Conservation (phyloP, 257 asterid species). For the Nemophila menziesii region DNA sequence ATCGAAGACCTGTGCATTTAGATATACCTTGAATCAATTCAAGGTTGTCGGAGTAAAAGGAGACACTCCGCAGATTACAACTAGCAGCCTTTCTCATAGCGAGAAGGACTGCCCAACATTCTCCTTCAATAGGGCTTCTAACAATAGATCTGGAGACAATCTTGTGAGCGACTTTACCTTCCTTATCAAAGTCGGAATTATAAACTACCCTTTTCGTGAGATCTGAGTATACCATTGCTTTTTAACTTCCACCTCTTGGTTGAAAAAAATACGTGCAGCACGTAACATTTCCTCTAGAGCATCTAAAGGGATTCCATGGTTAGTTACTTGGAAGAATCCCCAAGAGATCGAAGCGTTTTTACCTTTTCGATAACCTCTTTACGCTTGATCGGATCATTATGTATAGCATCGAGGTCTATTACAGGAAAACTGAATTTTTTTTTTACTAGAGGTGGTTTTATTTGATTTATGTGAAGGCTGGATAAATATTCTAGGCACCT, state of each 20-base stretch:
- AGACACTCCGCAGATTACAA: no score
- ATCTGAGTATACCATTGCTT: constrained; percentile 24
- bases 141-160: no score
- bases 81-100: no score
- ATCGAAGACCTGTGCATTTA: no score
- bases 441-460: neutral
- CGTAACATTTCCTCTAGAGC: constrained; percentile 8
- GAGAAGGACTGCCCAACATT: no score
- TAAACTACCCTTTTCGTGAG: neutral
- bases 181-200: constrained; percentile 21
- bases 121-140: no score
- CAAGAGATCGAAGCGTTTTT: constrained; percentile 15
- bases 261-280: constrained; percentile 13
- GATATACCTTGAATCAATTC: no score
- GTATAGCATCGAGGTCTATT: constrained; percentile 7
- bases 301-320: constrained; percentile 13
- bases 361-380: constrained; percentile 10
- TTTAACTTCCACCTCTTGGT: constrained; percentile 20
- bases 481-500: constrained; percentile 24
- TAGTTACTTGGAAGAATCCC: constrained; percentile 17
- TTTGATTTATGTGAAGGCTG: constrained; percentile 10
- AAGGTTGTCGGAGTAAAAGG: no score
- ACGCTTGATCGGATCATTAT: neutral
- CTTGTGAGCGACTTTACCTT: no score
- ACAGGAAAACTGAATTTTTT: constrained; percentile 6